Evolutionary conservation across 257 asterid genomes (phyloP).

Genomic region (Solanum raphanifolium): DNA sequence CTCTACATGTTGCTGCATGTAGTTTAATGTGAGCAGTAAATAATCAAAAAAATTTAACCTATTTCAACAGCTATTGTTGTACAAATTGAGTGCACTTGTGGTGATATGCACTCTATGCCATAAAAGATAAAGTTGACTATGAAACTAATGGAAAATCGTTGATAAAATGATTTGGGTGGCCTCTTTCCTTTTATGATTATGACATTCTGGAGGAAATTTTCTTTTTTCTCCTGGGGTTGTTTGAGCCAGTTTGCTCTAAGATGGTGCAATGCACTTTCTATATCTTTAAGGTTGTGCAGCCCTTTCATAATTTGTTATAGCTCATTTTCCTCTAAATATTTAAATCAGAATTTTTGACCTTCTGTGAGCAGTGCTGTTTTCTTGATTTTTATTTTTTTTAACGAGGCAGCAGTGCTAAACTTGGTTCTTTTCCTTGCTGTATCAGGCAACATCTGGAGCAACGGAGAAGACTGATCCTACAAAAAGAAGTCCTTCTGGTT

Average conservation of each 20-base stretch:
- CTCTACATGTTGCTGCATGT: background rate
- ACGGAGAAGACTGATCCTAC: conserved; percentile 30
- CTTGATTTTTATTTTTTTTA: background rate
- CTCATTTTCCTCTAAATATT: background rate
- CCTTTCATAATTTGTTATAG: background rate
- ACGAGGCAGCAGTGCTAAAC: background rate
- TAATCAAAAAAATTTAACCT: too few relatives aligned
- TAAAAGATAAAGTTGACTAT: background rate
- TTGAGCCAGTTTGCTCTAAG: background rate
- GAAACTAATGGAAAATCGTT: background rate
- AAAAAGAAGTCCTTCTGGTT: conserved; percentile 57
- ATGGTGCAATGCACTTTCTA: background rate
- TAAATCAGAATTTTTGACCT: background rate
- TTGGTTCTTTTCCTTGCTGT: conserved; percentile 3
- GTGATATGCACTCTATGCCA: background rate
- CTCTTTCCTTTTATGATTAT: background rate
- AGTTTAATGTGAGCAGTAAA: background rate
- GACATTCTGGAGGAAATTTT: background rate
- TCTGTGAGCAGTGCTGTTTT: background rate
- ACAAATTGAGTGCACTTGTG: background rate
- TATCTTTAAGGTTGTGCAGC: background rate
- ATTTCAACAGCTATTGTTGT: background rate
- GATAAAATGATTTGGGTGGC: background rate
- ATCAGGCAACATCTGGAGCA: conserved; percentile 47
- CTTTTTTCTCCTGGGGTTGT: background rate